These are phyloP conservation scores for Rhynchospora pubera DNA, from an alignment of 176 grass and related monocot genomes.

Conservation along the genomic window DNA sequence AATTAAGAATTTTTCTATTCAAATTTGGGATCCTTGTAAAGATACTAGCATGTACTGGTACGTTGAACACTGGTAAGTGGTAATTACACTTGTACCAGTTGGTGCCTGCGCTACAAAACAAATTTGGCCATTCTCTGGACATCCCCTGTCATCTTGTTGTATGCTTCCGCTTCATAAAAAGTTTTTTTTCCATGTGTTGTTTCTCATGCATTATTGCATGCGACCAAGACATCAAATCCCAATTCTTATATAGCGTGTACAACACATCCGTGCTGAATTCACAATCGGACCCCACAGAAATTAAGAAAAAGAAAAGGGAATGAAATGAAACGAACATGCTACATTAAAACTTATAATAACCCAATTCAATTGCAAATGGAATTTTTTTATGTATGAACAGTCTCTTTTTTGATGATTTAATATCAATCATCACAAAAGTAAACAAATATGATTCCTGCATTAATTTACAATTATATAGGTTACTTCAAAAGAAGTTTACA, in stretches of 20 bases:
- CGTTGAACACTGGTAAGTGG: neutral
- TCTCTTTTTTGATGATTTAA: neutral
- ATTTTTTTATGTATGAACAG: neutral
- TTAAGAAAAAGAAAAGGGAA: neutral
- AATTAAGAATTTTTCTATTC: neutral
- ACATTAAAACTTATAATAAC: neutral
- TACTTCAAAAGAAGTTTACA: neutral
- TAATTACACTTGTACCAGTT: neutral
- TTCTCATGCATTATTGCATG: constrained; percentile 7
- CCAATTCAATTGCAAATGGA: neutral
- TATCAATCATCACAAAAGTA: neutral
- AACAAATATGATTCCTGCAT: neutral
- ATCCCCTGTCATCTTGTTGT: neutral
- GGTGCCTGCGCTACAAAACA: neutral
- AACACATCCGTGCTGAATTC: neutral
- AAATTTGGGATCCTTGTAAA: neutral
- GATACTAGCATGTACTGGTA: neutral
- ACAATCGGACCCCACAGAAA: neutral
- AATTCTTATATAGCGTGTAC: neutral
- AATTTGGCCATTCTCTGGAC: neutral
- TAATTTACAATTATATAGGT: neutral
- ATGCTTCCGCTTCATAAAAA: neutral
- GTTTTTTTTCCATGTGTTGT: neutral
- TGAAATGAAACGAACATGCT: too few species aligned
- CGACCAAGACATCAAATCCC: constrained; percentile 20